phyloP scores from a whole-genome alignment of 2,329 filamentous ascomycete genomes.

The Fusarium proliferatum region DNA sequence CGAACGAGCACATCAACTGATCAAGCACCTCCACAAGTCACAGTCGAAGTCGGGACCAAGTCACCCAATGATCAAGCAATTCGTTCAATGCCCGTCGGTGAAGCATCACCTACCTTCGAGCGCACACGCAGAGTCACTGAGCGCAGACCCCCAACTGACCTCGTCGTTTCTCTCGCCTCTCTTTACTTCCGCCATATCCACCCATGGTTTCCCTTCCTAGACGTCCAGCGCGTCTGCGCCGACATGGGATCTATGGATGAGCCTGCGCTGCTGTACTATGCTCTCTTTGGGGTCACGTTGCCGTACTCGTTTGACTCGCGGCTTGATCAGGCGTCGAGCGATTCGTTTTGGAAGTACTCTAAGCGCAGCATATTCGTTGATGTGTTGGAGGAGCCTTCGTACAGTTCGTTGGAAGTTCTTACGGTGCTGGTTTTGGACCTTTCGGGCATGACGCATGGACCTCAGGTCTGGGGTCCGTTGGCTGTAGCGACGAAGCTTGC shows the following conservation, averaged over 20 bases:
- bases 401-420: neutral
- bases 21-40: neutral
- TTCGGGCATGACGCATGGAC: neutral
- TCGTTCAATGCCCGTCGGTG: neutral
- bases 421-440: neutral
- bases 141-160: neutral
- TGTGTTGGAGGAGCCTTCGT: neutral
- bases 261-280: neutral
- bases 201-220: constrained; percentile 4
- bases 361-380: neutral
- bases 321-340: neutral
- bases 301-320: neutral
- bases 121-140: neutral
- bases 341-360: constrained; percentile 2
- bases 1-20: neutral
- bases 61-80: neutral
- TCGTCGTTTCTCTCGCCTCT: neutral
- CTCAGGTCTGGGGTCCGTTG: neutral
- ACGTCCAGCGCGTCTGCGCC: neutral
- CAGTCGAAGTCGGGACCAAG: neutral
- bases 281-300: neutral
- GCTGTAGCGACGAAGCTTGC: neutral
- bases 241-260: neutral
- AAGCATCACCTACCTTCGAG: neutral
- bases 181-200: neutral